Evolutionary conservation across 2,329 filamentous ascomycete genomes (phyloP).

Genomic region (Dactylellina cionopaga): DNA sequence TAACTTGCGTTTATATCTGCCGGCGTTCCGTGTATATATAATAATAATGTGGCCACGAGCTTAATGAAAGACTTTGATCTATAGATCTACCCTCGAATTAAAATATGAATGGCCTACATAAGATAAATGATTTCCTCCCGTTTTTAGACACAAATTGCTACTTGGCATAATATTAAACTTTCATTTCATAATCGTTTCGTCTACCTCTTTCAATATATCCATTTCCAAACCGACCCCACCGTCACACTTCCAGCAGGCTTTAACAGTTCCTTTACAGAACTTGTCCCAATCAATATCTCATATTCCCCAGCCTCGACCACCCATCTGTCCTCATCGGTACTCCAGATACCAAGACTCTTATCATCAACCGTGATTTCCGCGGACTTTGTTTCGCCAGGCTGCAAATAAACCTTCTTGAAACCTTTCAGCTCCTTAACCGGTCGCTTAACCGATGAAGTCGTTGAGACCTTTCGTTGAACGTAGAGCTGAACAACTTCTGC

Average conservation of each 20-base stretch:
- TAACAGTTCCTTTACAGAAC: conserved; percentile 18
- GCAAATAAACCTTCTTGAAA: conserved; percentile 70
- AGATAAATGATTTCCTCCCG: too few relatives aligned
- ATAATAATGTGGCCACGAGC: conserved; percentile 46
- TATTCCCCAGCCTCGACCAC: conserved; percentile 42
- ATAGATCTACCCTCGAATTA: too few relatives aligned
- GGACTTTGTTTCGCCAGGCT: conserved; percentile 23
- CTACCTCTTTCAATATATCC: too few relatives aligned
- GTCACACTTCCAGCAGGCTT: conserved; percentile 16
- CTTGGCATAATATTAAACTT: too few relatives aligned
- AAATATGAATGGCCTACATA: too few relatives aligned
- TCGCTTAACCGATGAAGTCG: conserved; percentile 71
- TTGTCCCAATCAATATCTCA: conserved; percentile 39
- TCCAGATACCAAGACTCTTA: conserved; percentile 41
- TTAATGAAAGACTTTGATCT: conserved; percentile 12
- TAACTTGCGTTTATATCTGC: conserved; percentile 21
- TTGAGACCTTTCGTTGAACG: conserved; percentile 65
- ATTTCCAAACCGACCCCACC: conserved; percentile 20
- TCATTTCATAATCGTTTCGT: too few relatives aligned
- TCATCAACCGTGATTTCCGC: conserved; percentile 29
- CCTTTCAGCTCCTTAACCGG: conserved; percentile 73
- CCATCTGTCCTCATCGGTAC: conserved; percentile 26
- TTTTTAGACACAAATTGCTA: too few relatives aligned
- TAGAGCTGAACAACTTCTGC: conserved; percentile 75
- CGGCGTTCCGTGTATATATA: conserved; percentile 52